Evolutionary conservation across 345 rosid genomes (phyloP), one percentile per base, ranked within the genome.

Genomic region (Punica granatum): DNA sequence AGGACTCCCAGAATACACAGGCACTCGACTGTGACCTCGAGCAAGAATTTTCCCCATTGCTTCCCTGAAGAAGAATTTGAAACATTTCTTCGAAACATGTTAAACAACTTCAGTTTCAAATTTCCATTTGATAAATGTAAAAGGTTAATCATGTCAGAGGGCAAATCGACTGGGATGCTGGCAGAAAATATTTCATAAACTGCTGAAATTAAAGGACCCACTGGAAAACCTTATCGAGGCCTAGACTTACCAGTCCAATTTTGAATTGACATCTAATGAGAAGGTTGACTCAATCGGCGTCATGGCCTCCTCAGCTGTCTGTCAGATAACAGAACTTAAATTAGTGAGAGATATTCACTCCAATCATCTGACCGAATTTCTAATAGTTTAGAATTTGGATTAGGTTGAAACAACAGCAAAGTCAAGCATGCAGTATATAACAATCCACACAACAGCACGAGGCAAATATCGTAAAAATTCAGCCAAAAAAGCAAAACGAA

Each of bases 291-390:
- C 97, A 67, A 93, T 93, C 32, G 98, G 98, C 36, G 98, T 93
- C 98, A 93, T 93, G 54, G 98, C 98, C 78, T 90, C 98, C 58
- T 88, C 90, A 63, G 98, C 98, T 42, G 97, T 93, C 97, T 93
- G 87, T 67, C 70, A 64, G 43, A 69, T 26, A 60, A 60, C 33
- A 67, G 25, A 34, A 61, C 72, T 60, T 30, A 33, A 62, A 48
- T 75, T 19, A 25, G 72, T 37, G 37, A 30, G 72, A 44, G 39
- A 10, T 68, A 35, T 43, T 23, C 37, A 68, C 36, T 31, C 41
- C 64, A 56, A 13, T 35, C 49, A 56, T 53, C 16, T 35, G 32
- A 30, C 13, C 43, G 58, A 43, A 28, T 23, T 43, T 65, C 53
- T 43, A 43, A 46, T 13, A 21, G 30, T 65, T 28, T 30, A 44